Base-by-base conservation (phyloP, 1,139 yeast genomes). In the Magnusiomyces paraingens region DNA sequence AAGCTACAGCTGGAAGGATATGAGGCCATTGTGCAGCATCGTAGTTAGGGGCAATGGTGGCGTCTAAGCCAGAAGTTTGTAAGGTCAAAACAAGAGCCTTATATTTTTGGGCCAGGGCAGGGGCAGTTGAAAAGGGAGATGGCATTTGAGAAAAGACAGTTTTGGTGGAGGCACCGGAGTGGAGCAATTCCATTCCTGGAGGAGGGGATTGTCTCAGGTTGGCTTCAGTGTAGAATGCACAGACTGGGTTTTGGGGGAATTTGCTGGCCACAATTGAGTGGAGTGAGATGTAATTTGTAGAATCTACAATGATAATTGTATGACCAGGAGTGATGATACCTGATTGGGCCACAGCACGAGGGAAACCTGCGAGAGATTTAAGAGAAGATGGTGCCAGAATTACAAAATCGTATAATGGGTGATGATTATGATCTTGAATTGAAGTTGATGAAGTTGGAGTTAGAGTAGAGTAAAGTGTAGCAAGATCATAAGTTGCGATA, bases 1-100 rank as follows among this genome's bases (percentile, higher is more conserved):
- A 82, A 15, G 90, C 84, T 47, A 89, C 80, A 57, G 83, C 77
- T 3, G 95, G 89, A 56, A 89, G 76, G 0, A 94, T 91, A 55
- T 86, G 75, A 64, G 84, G 83, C 96, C 96, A 89, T 69, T 89
- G 95, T 61, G 81, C n/a, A 58, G 52, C 43, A 49, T 59, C 21
- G 59, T 44, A 20, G 60, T 42, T 44, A 2, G 48, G 11, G 36
- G 43, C 35, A 8, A 53, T 49, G 20, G 47, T 4, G 3, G 58
- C 58, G 17, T 53, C 53, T n/a, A 55, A 47, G 6, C 58, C 56
- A 1, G 58, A 49, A 4, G 52, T 46, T n/a, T 53, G 52, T 1
- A 55, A 35, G n/a, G 53, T 42, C 4, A 29, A 42, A 2, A 50
- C 45, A 5, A 53, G 38, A 1, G 42, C 32, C 14, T 21, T 18